Evolutionary conservation across 495 filamentous ascomycete species (phyloP), one percentile per base, ranked within the genome.

Genomic region (Podospora sp.): DNA sequence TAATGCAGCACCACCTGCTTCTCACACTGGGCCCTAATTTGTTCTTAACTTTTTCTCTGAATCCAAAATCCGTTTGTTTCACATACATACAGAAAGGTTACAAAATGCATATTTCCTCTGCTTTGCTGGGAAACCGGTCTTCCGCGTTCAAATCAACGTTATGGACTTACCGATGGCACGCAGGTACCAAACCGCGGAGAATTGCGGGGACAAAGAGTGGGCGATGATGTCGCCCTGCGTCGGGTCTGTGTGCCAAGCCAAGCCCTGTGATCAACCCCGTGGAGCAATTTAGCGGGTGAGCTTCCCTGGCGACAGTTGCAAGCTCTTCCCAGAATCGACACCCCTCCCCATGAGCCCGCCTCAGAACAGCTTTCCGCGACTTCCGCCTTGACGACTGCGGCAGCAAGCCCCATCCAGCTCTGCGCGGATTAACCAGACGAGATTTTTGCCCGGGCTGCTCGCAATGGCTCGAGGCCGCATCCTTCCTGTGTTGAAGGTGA

Each of bases 401-500:
- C 53, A 3, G 20, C 12, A 12, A 29, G 22, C 26, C 9, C 26
- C 20, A 3, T 24, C 21, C 18, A 46, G 21, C 4, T 27, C 36
- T 57, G 22, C n/a, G 46, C 12, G 12, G 18, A n/a, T 26, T 14
- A 57, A 27, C 20, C 61, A 11, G 21, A 65, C 11, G 22, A 16
- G 18, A 35, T 11, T 25, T n/a, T 12, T 12, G 11, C 24, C 40
- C 18, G 22, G 61, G 18, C 22, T 12, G 18, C 6, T n/a, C 16
- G 46, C 49, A 52, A 76, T 76, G 74, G 67, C 68, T 69, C 40
- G 68, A 60, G 67, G 72, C 25, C 72, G 55, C 60, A 63, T 76
- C 60, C 71, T 72, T 51, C 62, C 70, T 22, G 29, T 58, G 40
- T 33, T 72, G 65, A 69, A 67, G 69, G 74, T 76, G 69, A 69